Base-by-base conservation (phyloP, 2,329 filamentous ascomycete genomes). In the Xylariaceae sp. region DNA sequence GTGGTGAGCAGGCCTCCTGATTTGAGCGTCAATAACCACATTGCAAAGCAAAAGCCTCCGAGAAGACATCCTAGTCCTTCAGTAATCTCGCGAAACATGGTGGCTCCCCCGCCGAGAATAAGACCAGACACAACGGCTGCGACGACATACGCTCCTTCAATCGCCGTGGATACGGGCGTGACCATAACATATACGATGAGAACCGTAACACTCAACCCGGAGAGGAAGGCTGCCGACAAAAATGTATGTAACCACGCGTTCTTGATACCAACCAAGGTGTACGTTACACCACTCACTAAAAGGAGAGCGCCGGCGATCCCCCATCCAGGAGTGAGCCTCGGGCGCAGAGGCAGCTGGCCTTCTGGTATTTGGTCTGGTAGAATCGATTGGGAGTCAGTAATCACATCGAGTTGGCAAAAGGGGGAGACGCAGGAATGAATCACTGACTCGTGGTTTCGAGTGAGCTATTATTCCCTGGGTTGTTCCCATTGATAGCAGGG, bases 141-240 rank as follows among this genome's bases (percentile, higher is more conserved):
- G 5, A 91, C 88, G 37, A 97, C 81, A 69, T 94, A 96, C 32
- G 84, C 92, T 30, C 90, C 92, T 71, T 96, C 90, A 2, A 94
- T 75, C 0, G 83, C 88, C 68, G 88, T 74, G 56, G 79, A 83
- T 40, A 95, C 80, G 0, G 91, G 90, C 0, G 85, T 80, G 52
- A 79, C 86, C 87, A 95, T 94, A 40, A 96, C 86, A 68, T 96
- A 96, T 44, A 95, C 71, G 52, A 96, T 89, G 27, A 97, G 76
- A 2, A 96, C 87, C 0, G 87, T 83, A 9, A 94, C 85, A 12
- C 87, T 84, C 37, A 96, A 73, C 44, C 85, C 81, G 27, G 82
- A 78, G 30, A 94, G 75, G 63, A 88, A 91, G 4, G 83, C 88
- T 0, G 86, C 83, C 11, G 91, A 94, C 54, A 95, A 80, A 69